These are phyloP conservation scores for Backusella mclennaniae DNA, from an alignment of 192 early-diverging fungal species.

Conservation along the genomic window DNA sequence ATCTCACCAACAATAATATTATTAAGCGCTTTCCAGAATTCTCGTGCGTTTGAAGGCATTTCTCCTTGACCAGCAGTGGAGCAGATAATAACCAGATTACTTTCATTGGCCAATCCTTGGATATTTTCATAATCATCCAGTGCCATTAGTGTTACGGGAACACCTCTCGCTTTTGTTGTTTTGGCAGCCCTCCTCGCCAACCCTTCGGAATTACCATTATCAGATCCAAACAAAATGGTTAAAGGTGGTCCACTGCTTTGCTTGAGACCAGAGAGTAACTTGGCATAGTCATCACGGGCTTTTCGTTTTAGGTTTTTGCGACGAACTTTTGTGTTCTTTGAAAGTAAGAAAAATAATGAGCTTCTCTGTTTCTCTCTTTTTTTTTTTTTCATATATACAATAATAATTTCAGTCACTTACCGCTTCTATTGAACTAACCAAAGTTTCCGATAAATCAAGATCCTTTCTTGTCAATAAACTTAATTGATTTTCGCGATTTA, in stretches of 20 bases:
- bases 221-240: constrained; percentile 86
- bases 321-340: constrained; percentile 45
- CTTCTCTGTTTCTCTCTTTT: background rate
- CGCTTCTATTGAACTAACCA: constrained; percentile 64
- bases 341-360: background rate
- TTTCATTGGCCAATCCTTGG: constrained; percentile 76
- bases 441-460: constrained; percentile 48
- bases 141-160: constrained; percentile 68
- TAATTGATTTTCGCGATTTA: constrained; percentile 80
- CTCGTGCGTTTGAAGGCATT: constrained; percentile 86
- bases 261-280: constrained; percentile 63
- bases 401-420: constrained; percentile 24
- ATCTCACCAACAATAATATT: constrained; percentile 52
- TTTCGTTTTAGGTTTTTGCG: constrained; percentile 59
- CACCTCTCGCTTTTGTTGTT: constrained; percentile 76
- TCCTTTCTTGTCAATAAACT: constrained; percentile 64
- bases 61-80: constrained; percentile 96
- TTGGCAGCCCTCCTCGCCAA: constrained; percentile 78
- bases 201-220: constrained; percentile 83
- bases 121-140: constrained; percentile 78
- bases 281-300: constrained; percentile 62
- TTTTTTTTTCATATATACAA: background rate
- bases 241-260: constrained; percentile 65
- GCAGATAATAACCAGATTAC: constrained; percentile 72
- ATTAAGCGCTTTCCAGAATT: constrained; percentile 81